Evolutionary conservation across 495 filamentous ascomycete genomes (phyloP), one percentile per base, ranked within the genome.

Genomic region (Neurospora sp.): DNA sequence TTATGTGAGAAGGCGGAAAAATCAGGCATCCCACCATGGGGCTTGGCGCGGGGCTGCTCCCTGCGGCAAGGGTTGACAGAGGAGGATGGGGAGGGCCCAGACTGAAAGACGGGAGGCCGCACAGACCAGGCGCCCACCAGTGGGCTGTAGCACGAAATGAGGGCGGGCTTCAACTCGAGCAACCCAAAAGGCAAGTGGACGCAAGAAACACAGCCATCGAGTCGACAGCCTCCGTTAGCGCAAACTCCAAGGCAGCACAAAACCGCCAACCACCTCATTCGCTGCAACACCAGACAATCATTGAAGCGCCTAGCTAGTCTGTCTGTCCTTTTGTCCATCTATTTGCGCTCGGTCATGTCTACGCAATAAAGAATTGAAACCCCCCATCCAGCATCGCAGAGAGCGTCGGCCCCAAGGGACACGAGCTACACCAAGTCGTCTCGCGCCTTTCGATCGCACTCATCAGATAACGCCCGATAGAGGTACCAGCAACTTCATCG

Each of bases 331-430:
- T 35, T 18, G 6, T 66, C 54, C 54, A 27, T 60, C 44, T 20
- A 10, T 66, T 40, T 74, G 72, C 72, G 75, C 77, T 72, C 49
- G 75, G 78, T 74, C 74, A 80, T 80, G 78, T 76, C 42, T 71
- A 72, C 73, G 70, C 74, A 18, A 66, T 66, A 66, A 35, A 66
- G 27, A 66, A 66, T 37, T 66, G 14, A 18, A 66, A 18, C 2
- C 23, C 23, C 14, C 54, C 54, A 66, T 35, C 14, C 27, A 35
- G 54, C 27, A 66, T 66, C 54, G 54, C 54, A 66, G 31, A 66
- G 23, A 66, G 23, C 54, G 54, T 66, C 54, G 54, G 14, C 54
- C 27, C 54, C 49, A 60, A 60, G 4, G 49, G 49, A 60, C 49
- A 60, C 49, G 23, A 37, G 54, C 54, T 66, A 35, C 54, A 66